phyloP scores from a whole-genome alignment of 768 basidiomycete genomes.

The Suillus subaureus region DNA sequence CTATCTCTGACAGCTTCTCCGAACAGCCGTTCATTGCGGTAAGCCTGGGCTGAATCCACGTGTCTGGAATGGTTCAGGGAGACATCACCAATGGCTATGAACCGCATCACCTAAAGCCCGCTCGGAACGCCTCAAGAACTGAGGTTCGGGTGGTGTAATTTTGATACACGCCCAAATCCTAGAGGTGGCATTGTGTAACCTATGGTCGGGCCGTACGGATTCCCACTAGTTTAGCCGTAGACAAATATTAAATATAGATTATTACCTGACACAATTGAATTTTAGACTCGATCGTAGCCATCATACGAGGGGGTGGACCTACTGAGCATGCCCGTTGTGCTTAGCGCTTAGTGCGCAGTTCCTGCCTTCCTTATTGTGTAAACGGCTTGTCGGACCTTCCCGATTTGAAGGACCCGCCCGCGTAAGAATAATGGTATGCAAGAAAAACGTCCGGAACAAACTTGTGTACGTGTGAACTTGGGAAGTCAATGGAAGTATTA shows the following conservation, averaged over 20 bases:
- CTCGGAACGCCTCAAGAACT: constrained; percentile 61
- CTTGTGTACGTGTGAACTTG: neutral
- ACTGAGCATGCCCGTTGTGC: neutral
- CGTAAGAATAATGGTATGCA: neutral
- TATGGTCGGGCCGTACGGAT: constrained; percentile 15
- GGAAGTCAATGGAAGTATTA: neutral
- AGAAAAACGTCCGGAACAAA: neutral
- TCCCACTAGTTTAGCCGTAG: constrained; percentile 10
- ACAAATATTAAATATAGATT: constrained; percentile 14
- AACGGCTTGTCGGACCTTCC: neutral
- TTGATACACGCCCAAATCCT: constrained; percentile 72
- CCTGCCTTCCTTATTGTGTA: constrained; percentile 4
- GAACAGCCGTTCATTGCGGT: constrained; percentile 66
- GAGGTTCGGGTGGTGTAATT: constrained; percentile 60
- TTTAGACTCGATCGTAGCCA: constrained; percentile 33
- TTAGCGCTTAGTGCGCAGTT: neutral
- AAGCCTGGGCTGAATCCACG: constrained; percentile 72
- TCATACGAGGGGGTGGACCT: constrained; percentile 15
- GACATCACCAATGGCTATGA: neutral
- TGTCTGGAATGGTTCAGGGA: constrained; percentile 46
- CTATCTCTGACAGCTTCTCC: constrained; percentile 61
- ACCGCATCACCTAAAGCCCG: constrained; percentile 58
- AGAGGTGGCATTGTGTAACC: constrained; percentile 65
- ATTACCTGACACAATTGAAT: constrained; percentile 39
- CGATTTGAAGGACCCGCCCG: neutral